Evolutionary conservation across 2,329 filamentous ascomycete species (phyloP).

Genomic region (Trichoderma afroharzianum): DNA sequence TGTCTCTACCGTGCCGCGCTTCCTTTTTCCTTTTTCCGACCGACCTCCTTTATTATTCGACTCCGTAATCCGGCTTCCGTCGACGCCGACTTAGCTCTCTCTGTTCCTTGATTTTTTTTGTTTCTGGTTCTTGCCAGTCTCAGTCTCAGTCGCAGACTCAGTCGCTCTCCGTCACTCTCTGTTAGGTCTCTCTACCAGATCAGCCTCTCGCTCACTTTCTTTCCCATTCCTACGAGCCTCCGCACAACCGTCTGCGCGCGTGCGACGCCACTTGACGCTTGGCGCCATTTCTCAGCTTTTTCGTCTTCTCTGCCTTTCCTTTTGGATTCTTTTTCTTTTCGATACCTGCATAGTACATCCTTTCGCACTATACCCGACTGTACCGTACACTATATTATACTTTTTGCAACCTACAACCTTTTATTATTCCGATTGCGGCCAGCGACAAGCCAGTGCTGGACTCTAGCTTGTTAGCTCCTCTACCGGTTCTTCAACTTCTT

Average conservation of each 20-base stretch:
- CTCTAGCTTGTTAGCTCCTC: conserved; percentile 10
- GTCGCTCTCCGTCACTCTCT: conserved; percentile 3
- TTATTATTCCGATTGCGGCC: conserved; percentile 12
- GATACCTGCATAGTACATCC: conserved; percentile 10
- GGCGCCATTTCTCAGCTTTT: conserved; percentile 7
- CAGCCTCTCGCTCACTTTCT: conserved; percentile 3
- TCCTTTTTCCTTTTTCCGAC: conserved; percentile 17
- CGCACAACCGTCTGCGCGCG: conserved; percentile 8
- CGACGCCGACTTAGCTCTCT: conserved; percentile 12
- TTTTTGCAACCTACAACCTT: conserved; percentile 5
- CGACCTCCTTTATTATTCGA: conserved; percentile 13
- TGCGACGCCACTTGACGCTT: conserved; percentile 11
- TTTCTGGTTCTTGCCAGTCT: background rate
- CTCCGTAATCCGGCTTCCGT: conserved; percentile 12
- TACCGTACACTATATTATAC: background rate
- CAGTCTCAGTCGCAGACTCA: background rate
- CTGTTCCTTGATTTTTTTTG: conserved; percentile 7
- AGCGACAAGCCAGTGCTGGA: conserved; percentile 15
- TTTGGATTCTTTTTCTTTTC: conserved; percentile 11
- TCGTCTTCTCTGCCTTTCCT: conserved; percentile 4
- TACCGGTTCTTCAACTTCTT: background rate
- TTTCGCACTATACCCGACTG: background rate
- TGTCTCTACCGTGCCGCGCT: conserved; percentile 8
- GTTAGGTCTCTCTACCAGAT: conserved; percentile 5
- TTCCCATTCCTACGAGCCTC: background rate